phyloP scores from a whole-genome alignment of 2,329 filamentous ascomycete genomes.

The Orbilia quercus region DNA sequence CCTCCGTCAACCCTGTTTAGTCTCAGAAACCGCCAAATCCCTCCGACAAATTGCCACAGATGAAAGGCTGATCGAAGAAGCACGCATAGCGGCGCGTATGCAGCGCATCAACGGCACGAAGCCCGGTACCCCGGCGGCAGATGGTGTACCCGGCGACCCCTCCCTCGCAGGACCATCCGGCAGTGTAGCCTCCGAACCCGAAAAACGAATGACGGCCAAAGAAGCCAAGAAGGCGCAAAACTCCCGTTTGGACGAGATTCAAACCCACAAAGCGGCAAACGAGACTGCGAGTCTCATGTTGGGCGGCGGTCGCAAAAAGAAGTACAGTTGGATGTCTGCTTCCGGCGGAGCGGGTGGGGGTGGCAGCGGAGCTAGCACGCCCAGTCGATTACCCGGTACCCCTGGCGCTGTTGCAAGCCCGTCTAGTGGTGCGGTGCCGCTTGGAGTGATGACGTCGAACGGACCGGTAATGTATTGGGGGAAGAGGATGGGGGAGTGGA shows the following conservation, averaged over 20 bases:
- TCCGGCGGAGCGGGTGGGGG: slow-evolving; percentile 51
- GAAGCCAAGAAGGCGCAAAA: slow-evolving; percentile 59
- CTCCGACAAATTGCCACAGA: slow-evolving; percentile 40
- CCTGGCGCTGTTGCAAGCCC: slow-evolving; percentile 26
- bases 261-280: slow-evolving; percentile 60
- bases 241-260: slow-evolving; percentile 59
- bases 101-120: slow-evolving; percentile 42
- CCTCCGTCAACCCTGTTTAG: slow-evolving; percentile 17
- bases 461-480: slow-evolving; percentile 58
- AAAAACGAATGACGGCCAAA: slow-evolving; percentile 59
- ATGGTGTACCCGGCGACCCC: slow-evolving; percentile 22
- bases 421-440: slow-evolving; percentile 36
- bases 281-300: slow-evolving; percentile 60
- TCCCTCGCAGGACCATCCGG: slow-evolving; percentile 27
- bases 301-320: slow-evolving; percentile 60
- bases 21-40: slow-evolving; percentile 44
- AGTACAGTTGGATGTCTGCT: slow-evolving; percentile 60
- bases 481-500: slow-evolving; percentile 60
- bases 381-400: slow-evolving; percentile 32
- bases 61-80: slow-evolving; percentile 48
- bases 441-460: slow-evolving; percentile 22
- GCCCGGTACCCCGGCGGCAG: slow-evolving; percentile 39
- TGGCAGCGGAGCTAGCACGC: slow-evolving; percentile 50
- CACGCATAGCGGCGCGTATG: slow-evolving; percentile 39
- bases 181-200: slow-evolving; percentile 44